phyloP scores from a whole-genome alignment of 2,329 filamentous ascomycete species.

The Cryphonectria naterciae region DNA sequence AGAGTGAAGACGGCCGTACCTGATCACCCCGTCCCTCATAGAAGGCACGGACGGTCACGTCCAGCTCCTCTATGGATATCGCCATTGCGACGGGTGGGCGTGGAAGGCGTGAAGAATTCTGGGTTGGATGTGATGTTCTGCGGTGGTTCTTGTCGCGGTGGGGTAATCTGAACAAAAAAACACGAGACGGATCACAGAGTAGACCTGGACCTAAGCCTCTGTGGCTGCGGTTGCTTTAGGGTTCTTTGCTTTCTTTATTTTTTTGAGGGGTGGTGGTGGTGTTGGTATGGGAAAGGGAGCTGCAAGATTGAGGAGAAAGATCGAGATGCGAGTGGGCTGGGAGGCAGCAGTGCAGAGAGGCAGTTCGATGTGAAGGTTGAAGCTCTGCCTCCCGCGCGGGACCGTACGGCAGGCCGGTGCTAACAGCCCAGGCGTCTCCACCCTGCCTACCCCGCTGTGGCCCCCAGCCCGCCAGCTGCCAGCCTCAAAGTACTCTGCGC shows the following conservation, averaged over 20 bases:
- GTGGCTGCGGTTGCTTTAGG: background rate
- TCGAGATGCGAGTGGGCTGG: conserved; percentile 10
- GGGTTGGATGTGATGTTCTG: conserved; percentile 10
- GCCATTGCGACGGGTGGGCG: conserved; percentile 52
- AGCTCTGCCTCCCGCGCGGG: conserved; percentile 9
- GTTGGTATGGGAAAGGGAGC: conserved; percentile 13
- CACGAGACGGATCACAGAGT: conserved; percentile 9
- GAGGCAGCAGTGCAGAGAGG: conserved; percentile 18
- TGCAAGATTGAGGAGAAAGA: conserved; percentile 25
- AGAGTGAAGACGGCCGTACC: conserved; percentile 57
- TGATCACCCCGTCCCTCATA: conserved; percentile 95
- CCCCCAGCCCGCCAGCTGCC: conserved; percentile 21
- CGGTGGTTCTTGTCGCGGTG: conserved; percentile 16
- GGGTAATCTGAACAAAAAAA: conserved; percentile 11
- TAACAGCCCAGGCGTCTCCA: conserved; percentile 3
- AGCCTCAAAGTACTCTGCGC: background rate
- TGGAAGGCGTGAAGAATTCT: conserved; percentile 23
- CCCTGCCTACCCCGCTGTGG: conserved; percentile 16
- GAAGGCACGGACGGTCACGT: conserved; percentile 93
- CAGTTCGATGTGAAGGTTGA: conserved; percentile 19
- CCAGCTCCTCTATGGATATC: conserved; percentile 87
- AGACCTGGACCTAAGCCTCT: conserved; percentile 4
- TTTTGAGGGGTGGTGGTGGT: background rate
- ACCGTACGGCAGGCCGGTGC: conserved; percentile 1
- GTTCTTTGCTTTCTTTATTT: background rate